Conservation (phyloP, 495 filamentous ascomycete species). For the Astrocystis sublimbata region DNA sequence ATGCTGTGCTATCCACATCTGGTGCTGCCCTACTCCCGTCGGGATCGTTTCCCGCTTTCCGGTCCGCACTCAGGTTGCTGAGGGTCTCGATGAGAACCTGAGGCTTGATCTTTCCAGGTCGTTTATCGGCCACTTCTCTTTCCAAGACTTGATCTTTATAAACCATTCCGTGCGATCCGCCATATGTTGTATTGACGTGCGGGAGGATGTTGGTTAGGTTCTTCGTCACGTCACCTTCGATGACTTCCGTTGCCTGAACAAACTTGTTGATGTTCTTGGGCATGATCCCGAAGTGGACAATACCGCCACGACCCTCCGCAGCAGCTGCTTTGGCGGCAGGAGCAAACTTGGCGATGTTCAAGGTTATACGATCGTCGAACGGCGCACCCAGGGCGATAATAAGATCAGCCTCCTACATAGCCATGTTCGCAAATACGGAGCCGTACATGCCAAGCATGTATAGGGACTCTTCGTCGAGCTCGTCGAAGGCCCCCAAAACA, state of each 20-base stretch:
- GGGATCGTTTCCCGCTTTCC: constrained; percentile 78
- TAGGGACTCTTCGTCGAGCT: constrained; percentile 72
- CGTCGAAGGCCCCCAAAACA: constrained; percentile 74
- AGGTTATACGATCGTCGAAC: constrained; percentile 78
- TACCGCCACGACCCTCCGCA: constrained; percentile 69
- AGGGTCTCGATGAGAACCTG: constrained; percentile 83
- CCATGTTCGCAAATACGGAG: constrained; percentile 75
- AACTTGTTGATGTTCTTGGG: constrained; percentile 90
- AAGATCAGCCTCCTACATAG: constrained; percentile 76
- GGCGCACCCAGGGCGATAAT: constrained; percentile 75
- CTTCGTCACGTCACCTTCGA: constrained; percentile 69
- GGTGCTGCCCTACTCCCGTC: constrained; percentile 92
- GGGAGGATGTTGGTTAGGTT: constrained; percentile 78
- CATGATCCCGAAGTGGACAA: constrained; percentile 80
- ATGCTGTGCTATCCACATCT: constrained; percentile 97
- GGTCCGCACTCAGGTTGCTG: constrained; percentile 67
- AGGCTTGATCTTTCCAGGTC: constrained; percentile 77
- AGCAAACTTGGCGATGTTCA: constrained; percentile 64
- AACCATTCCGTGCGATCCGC: constrained; percentile 80
- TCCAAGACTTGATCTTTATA: constrained; percentile 84
- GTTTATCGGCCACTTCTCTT: constrained; percentile 75
- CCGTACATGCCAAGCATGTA: constrained; percentile 88
- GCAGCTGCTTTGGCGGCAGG: constrained; percentile 68
- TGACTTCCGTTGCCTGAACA: constrained; percentile 76
- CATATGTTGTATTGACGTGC: constrained; percentile 57